A percentile compares a stretch with the other conserved stretches of the same genome.
Conservation (phyloP, 495 filamentous ascomycete species). For the Astrocystis sublimbata region DNA sequence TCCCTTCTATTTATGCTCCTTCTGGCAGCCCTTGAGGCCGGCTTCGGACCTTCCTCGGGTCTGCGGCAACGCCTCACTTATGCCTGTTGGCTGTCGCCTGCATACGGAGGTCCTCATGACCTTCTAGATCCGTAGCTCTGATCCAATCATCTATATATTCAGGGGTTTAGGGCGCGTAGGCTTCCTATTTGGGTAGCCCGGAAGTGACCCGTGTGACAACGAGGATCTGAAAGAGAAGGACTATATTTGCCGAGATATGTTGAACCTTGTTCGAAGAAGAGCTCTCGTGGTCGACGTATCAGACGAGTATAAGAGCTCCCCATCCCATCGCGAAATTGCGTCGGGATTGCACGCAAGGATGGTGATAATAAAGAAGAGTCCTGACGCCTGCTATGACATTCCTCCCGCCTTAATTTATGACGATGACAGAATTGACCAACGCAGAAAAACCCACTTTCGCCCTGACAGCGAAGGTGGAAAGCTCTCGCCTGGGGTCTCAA, state of each 20-base stretch:
- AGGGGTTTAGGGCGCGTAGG: no score
- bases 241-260: conserved; percentile 14
- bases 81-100: no score
- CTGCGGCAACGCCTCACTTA: no score
- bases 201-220: no score
- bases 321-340: neutral
- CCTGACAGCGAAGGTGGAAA: neutral
- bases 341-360: neutral
- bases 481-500: neutral
- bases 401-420: neutral
- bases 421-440: neutral
- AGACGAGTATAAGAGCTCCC: neutral
- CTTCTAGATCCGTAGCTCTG: no score
- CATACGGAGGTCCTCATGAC: no score
- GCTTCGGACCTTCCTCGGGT: no score
- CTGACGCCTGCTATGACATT: neutral
- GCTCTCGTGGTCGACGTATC: conserved; percentile 24
- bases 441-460: neutral
- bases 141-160: no score
- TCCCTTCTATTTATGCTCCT: no score
- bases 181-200: no score
- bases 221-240: neutral
- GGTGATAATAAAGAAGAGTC: neutral
- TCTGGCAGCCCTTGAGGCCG: no score
- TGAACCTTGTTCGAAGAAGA: conserved; percentile 22